A percentile compares a stretch with the other conserved stretches of the same genome.
These are phyloP conservation scores for Pythium graminicola DNA, from an alignment of 352 stramenopile genomes.

Conservation along the genomic window DNA sequence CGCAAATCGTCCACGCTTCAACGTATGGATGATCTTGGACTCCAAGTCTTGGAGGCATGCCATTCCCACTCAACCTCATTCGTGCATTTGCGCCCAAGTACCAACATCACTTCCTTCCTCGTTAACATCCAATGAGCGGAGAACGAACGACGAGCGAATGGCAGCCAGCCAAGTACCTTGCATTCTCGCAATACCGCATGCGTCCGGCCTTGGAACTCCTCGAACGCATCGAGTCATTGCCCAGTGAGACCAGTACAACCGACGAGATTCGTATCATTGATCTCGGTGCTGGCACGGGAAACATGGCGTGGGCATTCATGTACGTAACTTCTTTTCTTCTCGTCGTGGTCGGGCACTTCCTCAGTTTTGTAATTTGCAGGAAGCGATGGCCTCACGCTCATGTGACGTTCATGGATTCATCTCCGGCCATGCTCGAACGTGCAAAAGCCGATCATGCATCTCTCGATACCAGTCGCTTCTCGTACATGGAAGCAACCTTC, in stretches of 20 bases:
- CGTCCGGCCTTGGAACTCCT: slow-evolving; percentile 62
- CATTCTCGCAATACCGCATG: slow-evolving; percentile 51
- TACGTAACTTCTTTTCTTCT: too few relatives aligned
- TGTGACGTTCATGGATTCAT: slow-evolving; percentile 63
- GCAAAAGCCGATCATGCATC: slow-evolving; percentile 34
- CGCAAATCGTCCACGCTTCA: too few relatives aligned
- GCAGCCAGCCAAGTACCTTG: slow-evolving; percentile 54
- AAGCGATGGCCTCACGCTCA: slow-evolving; percentile 40
- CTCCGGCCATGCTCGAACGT: slow-evolving; percentile 45
- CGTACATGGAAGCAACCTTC: slow-evolving; percentile 52
- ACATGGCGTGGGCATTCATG: slow-evolving; percentile 61
- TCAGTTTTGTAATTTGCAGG: slow-evolving; percentile 19
- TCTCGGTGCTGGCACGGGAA: slow-evolving; percentile 57
- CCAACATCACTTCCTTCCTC: too few relatives aligned
- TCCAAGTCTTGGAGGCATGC: too few relatives aligned
- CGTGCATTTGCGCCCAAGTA: too few relatives aligned
- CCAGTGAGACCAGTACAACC: slow-evolving; percentile 1
- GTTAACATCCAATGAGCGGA: too few relatives aligned
- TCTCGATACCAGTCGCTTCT: slow-evolving; percentile 23
- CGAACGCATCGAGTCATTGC: slow-evolving; percentile 27
- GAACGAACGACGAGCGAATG: slow-evolving; percentile 38
- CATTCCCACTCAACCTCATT: too few relatives aligned
- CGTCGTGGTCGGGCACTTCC: too few relatives aligned
- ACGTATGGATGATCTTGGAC: too few relatives aligned
- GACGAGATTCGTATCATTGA: slow-evolving; percentile 40